Evolutionary conservation across 495 filamentous ascomycete species (phyloP).

Genomic region (Schizothecium vesticola): DNA sequence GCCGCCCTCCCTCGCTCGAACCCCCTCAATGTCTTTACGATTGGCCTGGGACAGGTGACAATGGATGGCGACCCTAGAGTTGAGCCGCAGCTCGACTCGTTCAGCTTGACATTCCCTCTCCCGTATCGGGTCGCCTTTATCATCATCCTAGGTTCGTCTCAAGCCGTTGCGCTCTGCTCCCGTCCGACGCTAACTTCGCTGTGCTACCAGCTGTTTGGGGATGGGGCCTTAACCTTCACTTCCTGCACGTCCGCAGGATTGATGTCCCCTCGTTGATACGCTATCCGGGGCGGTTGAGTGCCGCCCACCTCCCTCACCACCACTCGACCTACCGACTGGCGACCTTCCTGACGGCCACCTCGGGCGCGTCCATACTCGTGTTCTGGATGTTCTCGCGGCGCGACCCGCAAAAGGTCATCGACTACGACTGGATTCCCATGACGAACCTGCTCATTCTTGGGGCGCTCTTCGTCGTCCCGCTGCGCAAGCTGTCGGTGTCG

Average conservation of each 20-base stretch:
- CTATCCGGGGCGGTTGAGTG: conserved; percentile 63
- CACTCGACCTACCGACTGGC: conserved; percentile 79
- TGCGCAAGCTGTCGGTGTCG: conserved; percentile 56
- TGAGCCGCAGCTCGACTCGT: conserved; percentile 74
- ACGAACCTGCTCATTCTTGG: conserved; percentile 66
- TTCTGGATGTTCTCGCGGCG: conserved; percentile 81
- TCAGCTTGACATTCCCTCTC: conserved; percentile 79
- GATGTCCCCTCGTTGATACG: conserved; percentile 75
- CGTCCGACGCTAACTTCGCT: conserved; percentile 14
- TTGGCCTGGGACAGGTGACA: conserved; percentile 12
- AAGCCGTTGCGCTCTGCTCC: background rate
- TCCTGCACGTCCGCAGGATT: conserved; percentile 66
- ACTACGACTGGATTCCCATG: conserved; percentile 77
- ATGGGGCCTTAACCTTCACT: conserved; percentile 84
- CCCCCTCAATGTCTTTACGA: conserved; percentile 22
- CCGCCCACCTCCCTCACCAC: conserved; percentile 66
- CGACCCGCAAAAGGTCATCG: conserved; percentile 57
- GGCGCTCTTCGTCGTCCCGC: conserved; percentile 64
- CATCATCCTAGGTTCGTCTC: conserved; percentile 64
- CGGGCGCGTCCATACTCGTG: conserved; percentile 61
- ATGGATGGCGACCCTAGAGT: conserved; percentile 79
- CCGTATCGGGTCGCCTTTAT: conserved; percentile 77
- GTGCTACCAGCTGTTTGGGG: conserved; percentile 70
- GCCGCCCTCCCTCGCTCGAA: background rate
- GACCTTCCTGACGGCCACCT: conserved; percentile 62